Evolutionary conservation across 129 eudicot species (phyloP).

Genomic region (Centrapalus pauciflorus): DNA sequence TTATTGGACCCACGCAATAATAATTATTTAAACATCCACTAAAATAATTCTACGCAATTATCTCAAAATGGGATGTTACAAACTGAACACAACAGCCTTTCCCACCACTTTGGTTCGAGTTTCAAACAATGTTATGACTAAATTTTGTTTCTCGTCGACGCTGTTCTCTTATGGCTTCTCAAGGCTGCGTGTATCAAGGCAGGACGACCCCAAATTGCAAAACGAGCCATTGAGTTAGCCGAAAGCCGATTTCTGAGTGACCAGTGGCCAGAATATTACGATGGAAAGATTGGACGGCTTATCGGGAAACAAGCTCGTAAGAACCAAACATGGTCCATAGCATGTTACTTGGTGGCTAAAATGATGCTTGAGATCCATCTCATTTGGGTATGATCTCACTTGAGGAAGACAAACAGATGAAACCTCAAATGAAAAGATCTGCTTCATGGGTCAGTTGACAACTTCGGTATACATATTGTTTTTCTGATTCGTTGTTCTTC

Average conservation of each 20-base stretch:
- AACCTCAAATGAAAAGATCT: slow-evolving; percentile 78
- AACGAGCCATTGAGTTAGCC: slow-evolving; percentile 68
- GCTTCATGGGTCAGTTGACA: slow-evolving; percentile 75
- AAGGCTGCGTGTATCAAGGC: slow-evolving; percentile 89
- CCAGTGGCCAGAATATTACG: slow-evolving; percentile 91
- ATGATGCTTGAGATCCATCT: slow-evolving; percentile 98
- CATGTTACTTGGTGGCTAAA: slow-evolving; percentile 91
- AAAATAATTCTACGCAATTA: no score
- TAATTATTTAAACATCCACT: no score
- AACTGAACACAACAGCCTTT: no score
- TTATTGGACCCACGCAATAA: no score
- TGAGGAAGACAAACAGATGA: slow-evolving; percentile 92
- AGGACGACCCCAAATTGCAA: slow-evolving; percentile 85
- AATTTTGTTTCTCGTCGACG: not conserved
- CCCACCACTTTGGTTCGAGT: no score
- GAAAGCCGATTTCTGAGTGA: slow-evolving; percentile 74
- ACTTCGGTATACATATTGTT: slow-evolving; percentile 1
- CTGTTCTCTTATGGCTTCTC: slow-evolving; percentile 86
- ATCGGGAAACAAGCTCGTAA: slow-evolving; percentile 91
- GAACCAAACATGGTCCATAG: slow-evolving; percentile 92
- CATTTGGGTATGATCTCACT: slow-evolving; percentile 93
- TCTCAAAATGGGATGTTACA: no score
- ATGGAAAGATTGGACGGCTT: slow-evolving; percentile 77
- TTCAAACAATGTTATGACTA: not conserved
- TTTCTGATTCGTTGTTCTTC: not conserved